phyloP scores from a whole-genome alignment of 2,329 filamentous ascomycete species.

The Piedraia hortae region DNA sequence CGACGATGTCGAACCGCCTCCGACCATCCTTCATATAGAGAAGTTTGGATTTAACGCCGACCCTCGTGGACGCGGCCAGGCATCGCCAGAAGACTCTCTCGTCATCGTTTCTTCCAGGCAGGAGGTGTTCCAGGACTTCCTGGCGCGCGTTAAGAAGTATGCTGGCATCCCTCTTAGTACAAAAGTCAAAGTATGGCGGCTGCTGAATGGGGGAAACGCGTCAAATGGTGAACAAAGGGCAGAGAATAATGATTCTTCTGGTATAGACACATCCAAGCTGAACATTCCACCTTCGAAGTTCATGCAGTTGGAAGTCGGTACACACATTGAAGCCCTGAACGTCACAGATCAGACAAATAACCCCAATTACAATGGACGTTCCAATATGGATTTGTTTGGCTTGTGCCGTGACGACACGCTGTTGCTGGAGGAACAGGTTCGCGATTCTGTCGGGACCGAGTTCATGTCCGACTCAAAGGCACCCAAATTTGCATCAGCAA shows the following conservation, averaged over 20 bases:
- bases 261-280: slow-evolving; percentile 21
- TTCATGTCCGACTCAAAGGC: slow-evolving; percentile 24
- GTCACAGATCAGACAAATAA: slow-evolving; percentile 44
- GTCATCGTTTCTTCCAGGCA: slow-evolving; percentile 44
- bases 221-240: slow-evolving; percentile 21
- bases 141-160: slow-evolving; percentile 43
- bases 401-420: slow-evolving; percentile 48
- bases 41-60: neutral
- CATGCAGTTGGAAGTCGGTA: slow-evolving; percentile 30
- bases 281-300: slow-evolving; percentile 37
- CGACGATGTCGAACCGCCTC: slow-evolving; percentile 12
- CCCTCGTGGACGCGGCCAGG: slow-evolving; percentile 6
- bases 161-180: slow-evolving; percentile 38
- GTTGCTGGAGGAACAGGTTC: slow-evolving; percentile 56
- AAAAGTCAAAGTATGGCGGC: slow-evolving; percentile 52
- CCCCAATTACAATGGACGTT: slow-evolving; percentile 47
- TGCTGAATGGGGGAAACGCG: slow-evolving; percentile 20
- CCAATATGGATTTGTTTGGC: slow-evolving; percentile 35
- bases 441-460: slow-evolving; percentile 24
- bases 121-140: slow-evolving; percentile 43
- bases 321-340: slow-evolving; percentile 35
- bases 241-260: slow-evolving; percentile 17
- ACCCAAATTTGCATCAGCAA: slow-evolving; percentile 18
- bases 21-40: slow-evolving; percentile 3
- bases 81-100: slow-evolving; percentile 25